Base-by-base conservation (phyloP, 768 basidiomycete species). In the Ramaria sp. region DNA sequence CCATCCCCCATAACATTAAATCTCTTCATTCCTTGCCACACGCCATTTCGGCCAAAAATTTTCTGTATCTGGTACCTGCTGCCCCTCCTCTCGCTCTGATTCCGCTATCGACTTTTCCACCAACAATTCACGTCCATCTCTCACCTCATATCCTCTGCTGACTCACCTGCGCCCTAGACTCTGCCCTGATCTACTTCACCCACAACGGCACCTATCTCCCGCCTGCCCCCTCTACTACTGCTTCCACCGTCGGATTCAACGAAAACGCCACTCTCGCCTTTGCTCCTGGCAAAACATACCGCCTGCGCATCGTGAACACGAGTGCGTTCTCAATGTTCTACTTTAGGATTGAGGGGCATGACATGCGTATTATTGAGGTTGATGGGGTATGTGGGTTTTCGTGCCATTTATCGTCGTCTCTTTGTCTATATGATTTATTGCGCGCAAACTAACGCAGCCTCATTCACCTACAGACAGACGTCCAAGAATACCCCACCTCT, bases 281-380 rank as follows among this genome's bases (percentile, higher is more conserved):
- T 73, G 71, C 80, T 62, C 78, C 91, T 4, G 93, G 93, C 2
- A 89, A 87, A 71, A 96, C 86, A 3, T 97, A 99, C 69, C 83
- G 91, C 17, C 75, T 97, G 31, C 83, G 93, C 17, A 73, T 99
- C 63, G 73, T 96, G 65, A 97, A 96, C 69, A 86, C 78, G n/a
- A 75, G 80, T 41, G 88, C 81, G 0, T 84, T 92, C 58, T 65
- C 80, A 1, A 77, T 79, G 38, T 90, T 90, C 70, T 90, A 75
- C 74, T 90, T 92, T 68, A 89, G 87, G 85, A 88, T 92, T 43
- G 90, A 91, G 60, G 90, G 90, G 3, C 89, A 92, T 63, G 78
- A 86, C 31, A 90, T 92, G 88, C 72, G 75, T 6, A 78, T 91
- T 59, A 87, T 92, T 59, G 89, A 92, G 69, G 88, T 80, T 54